Evolutionary conservation across 2,329 filamentous ascomycete genomes (phyloP), one percentile per base, ranked within the genome.

Genomic region (Aspergillus luchuensis): DNA sequence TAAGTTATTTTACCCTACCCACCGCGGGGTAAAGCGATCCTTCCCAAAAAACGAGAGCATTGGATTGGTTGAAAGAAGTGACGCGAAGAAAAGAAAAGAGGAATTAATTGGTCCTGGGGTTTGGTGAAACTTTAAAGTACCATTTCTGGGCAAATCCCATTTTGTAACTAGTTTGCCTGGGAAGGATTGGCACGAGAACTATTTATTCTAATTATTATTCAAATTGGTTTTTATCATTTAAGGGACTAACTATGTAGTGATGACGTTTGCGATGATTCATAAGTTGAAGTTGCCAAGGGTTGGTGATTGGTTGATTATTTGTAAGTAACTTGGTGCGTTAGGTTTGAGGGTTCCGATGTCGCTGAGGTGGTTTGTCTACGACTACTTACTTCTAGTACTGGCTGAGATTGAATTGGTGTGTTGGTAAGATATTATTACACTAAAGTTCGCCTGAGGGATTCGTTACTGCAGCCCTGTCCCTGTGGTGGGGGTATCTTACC

Each of bases 1-100:
- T 48, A 28, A 25, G 25, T 28, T 2, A 3, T 21, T 1, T 7
- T 49, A n/a, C 17, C 47, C 33, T 49, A 33, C 47, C 47, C 47
- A 50, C 47, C 47, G 47, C 47, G 47, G 47, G 47, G 47, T 50
- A 33, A 33, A 17, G 8, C 17, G 47, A 50, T 50, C 47, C 47
- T 33, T 33, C n/a, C 47, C 30, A 6, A 25, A 25, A 36, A 36
- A 36, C 11, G 21, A 30, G 23, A 25, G 15, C 47, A 3, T 10
- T 8, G 23, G 25, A 28, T 10, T 13, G 21, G 41, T 45, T 23
- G 17, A 11, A 21, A 21, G 15, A 11, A 45, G 2, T 11, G 4
- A 21, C 10, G 10, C 23, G 10, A 21, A 45, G 17, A 5, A 28
- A 28, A 8, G 7, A 28, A 28, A 28, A 28, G 25, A 28, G 25